Base-by-base conservation (phyloP, 108 stramenopile species). In the Pseudonitzschia delicatissima region DNA sequence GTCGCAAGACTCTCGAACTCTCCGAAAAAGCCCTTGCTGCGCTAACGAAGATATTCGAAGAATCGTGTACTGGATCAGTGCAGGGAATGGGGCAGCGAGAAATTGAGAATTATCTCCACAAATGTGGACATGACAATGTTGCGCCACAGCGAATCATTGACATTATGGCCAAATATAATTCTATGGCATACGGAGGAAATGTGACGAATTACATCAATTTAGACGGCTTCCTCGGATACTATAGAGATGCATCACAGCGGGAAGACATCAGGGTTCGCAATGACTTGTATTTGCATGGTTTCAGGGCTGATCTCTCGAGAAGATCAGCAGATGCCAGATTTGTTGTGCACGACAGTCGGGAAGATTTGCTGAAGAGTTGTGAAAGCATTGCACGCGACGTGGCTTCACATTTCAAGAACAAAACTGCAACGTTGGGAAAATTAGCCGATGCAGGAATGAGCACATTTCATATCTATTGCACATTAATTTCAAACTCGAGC, bases 201-300 rank as follows among this genome's bases (percentile, higher is more conserved):
- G 26, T 7, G 3, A 42, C 69, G 15, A 71, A 60, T 49, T 75
- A 68, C 55, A 66, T 98, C 23, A 90, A 68, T 55, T 64, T 86
- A 13, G 80, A 88, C 8, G 97, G 96, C 35, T 98, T 98, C 62
- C 80, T 96, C 17, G 81, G 79, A 6, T 96, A 95, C 70, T 96
- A 96, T 77, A 68, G 81, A 36, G 91, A 95, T 45, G 70, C 68
- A 3, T 78, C 83, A 4, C 84, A 86, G 57, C 74, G 62, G 20
- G 79, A 83, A 60, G 91, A 93, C 29, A 33, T 40, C 18, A 59
- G 79, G 63, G 78, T 88, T 34, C 63, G 77, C 33, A 60, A 53
- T 21, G 93, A 95, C 68, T 64, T 95, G 53, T 77, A 88, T 44
- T 37, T 67, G 23, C 85, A 87, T 77, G 94, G 94, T 17, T 96